Evolutionary conservation across 306 rosid genomes (phyloP), one percentile per base, ranked within the genome.

Genomic region (Gynostemma pentaphyllum): DNA sequence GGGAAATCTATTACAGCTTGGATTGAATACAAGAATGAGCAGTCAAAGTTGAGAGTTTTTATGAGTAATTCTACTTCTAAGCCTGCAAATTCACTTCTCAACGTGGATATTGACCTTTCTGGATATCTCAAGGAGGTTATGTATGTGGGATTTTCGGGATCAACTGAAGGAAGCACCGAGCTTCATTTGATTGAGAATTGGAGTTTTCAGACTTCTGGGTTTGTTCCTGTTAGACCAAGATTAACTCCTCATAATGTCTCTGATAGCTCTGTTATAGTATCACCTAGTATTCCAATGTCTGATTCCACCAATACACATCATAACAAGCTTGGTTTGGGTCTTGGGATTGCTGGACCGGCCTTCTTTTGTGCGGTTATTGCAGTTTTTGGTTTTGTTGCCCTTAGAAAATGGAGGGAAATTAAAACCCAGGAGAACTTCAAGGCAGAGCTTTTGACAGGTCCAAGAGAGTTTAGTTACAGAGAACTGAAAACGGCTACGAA

Each of bases 81-180:
- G 64, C 96, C 97, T 1, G 6, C 22, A 0, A 41, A 59, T 0
- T 85, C 96, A 2, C 47, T 82, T 26, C 51, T 87, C 28, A 72
- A 29, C 0, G 71, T 84, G 27, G 75, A 57, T 16, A 50, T 91
- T 14, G 78, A 80, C 30, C 87, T 91, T 37, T 82, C 90, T 1
- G 40, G 50, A 0, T 70, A 78, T 45, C 65, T 87, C 1, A 74
- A 64, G 29, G 74, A 64, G 66, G 9, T 19, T 12, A 76, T 59
- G 75, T 82, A 72, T 48, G 72, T 79, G 18, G 95, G 98, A 0
- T 88, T 92, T 71, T 74, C 81, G 0, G 90, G 86, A 29, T 83
- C 88, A 0, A 81, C 86, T 0, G 85, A 74, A 16, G 96, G 96
- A 21, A 82, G 90, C 63, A 92, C 95, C 0, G 95, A 86, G 77